Conservation (phyloP, 2,329 filamentous ascomycete genomes). For the Fusarium foetens region DNA sequence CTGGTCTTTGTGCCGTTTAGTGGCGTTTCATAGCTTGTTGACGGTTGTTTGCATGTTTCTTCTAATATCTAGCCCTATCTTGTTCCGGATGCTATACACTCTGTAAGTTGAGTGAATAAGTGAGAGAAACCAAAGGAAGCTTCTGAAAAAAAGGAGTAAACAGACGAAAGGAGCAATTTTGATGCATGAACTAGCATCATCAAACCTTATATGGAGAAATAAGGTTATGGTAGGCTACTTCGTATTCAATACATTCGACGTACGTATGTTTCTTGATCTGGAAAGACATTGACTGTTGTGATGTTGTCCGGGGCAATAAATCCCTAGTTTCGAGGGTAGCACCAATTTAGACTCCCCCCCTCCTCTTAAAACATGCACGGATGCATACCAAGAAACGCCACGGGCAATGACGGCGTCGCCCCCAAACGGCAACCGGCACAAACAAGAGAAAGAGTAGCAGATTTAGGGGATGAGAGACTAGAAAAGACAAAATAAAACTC, state of each 20-base stretch:
- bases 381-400: conserved; percentile 22
- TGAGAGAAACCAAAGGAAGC: neutral
- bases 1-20: neutral
- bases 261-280: neutral
- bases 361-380: conserved; percentile 13
- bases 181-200: neutral
- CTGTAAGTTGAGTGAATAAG: neutral
- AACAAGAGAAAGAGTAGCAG: neutral
- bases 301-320: conserved; percentile 27
- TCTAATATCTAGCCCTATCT: neutral
- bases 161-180: neutral
- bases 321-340: neutral
- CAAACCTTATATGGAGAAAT: conserved; percentile 1
- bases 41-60: neutral
- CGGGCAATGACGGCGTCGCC: neutral
- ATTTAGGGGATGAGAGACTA: neutral
- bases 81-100: neutral
- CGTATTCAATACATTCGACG: neutral
- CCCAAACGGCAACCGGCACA: conserved; percentile 28
- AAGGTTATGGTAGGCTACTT: neutral
- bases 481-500: conserved; percentile 7
- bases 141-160: neutral
- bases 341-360: conserved; percentile 5
- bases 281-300: neutral
- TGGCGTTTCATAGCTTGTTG: neutral